Percentiles rank a stretch among this genome's conserved stretches.
These are phyloP conservation scores for Xylaria multiplex DNA, from an alignment of 2,329 filamentous ascomycete genomes.

Conservation along the genomic window DNA sequence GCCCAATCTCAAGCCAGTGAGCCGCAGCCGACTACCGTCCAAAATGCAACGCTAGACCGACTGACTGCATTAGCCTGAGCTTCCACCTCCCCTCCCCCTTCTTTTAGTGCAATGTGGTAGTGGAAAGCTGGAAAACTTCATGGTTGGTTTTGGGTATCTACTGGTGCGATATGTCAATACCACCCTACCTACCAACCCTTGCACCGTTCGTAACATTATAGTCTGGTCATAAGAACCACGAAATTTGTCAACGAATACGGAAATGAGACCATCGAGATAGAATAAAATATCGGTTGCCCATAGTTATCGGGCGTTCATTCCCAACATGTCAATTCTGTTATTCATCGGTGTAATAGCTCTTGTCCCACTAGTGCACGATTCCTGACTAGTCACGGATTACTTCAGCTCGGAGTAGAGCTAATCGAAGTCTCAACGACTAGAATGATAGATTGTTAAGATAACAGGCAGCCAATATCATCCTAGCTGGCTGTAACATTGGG, in stretches of 20 bases:
- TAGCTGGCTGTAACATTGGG: constrained; percentile 22
- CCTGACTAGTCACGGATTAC: constrained; percentile 16
- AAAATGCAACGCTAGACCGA: constrained; percentile 35
- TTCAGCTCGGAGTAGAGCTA: not conserved
- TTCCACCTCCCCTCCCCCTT: constrained; percentile 13
- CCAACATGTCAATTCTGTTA: not conserved
- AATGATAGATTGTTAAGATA: not conserved
- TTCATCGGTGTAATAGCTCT: not conserved
- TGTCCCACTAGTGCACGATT: constrained; percentile 11
- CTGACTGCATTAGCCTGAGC: constrained; percentile 31
- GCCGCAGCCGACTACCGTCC: constrained; percentile 29
- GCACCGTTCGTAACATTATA: constrained; percentile 20
- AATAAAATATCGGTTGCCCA: constrained; percentile 6
- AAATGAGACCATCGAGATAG: not conserved
- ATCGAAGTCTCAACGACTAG: not conserved
- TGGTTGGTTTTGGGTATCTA: constrained; percentile 12
- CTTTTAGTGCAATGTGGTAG: constrained; percentile 1
- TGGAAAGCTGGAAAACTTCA: constrained; percentile 19
- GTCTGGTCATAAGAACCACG: constrained; percentile 14
- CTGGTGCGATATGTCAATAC: constrained; percentile 24
- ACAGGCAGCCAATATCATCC: constrained; percentile 10
- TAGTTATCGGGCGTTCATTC: not conserved
- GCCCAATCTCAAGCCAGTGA: constrained; percentile 32
- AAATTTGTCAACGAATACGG: constrained; percentile 5
- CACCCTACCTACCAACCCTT: constrained; percentile 19